These are phyloP conservation scores for Physocladia obscura DNA, from an alignment of 192 early-diverging fungal species.

Conservation along the genomic window DNA sequence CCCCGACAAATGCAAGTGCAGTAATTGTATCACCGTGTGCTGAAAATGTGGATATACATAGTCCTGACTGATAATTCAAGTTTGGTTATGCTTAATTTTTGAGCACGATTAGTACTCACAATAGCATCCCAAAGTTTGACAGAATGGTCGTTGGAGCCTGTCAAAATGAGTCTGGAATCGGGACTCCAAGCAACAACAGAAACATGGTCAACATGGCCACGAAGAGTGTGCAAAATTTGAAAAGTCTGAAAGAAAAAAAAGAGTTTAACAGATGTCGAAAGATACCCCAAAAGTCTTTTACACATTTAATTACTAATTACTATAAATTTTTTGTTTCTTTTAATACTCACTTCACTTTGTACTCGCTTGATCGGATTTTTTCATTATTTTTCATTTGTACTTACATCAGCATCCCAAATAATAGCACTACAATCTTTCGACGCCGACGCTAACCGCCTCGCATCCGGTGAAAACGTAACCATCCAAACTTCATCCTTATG, in stretches of 20 bases:
- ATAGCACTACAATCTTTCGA: conserved; percentile 85
- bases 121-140: conserved; percentile 80
- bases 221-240: conserved; percentile 44
- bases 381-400: not conserved
- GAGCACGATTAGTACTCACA: conserved; percentile 20
- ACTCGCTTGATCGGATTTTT: too few species aligned
- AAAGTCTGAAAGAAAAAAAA: too few species aligned
- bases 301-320: too few species aligned
- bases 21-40: conserved; percentile 78
- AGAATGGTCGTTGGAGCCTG: conserved; percentile 76
- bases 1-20: conserved; percentile 76
- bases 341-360: too few species aligned
- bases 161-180: conserved; percentile 71
- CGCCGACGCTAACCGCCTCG: conserved; percentile 83
- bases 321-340: too few species aligned
- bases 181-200: conserved; percentile 92
- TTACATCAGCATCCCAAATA: conserved; percentile 81
- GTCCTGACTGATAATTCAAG: conserved; percentile 52
- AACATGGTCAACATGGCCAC: conserved; percentile 70
- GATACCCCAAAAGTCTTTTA: not conserved
- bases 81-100: not conserved
- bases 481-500: conserved; percentile 97
- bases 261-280: not conserved
- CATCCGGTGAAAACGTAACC: conserved; percentile 86
- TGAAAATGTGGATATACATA: conserved; percentile 55